phyloP scores from a whole-genome alignment of 345 rosid species.

The Heritiera fomes region DNA sequence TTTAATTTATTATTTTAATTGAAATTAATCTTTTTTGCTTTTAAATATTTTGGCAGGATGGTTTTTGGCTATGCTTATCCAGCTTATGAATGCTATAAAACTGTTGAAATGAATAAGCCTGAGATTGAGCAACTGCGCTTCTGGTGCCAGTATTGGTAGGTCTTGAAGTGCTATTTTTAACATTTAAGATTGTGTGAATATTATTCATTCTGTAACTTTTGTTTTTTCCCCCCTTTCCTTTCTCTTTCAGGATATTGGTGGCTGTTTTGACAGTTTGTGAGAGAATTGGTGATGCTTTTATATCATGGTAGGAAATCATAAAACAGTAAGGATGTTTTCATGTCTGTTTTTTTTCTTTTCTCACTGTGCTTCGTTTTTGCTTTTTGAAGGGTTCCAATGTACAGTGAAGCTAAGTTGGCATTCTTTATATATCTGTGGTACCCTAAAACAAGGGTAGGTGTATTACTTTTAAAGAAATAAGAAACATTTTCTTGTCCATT shows the following conservation, averaged over 20 bases:
- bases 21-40: not conserved
- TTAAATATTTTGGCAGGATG: conserved; percentile 44
- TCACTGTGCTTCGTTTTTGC: conserved; percentile 15
- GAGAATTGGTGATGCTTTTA: conserved; percentile 66
- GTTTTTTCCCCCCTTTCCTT: not conserved
- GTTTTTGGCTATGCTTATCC: conserved; percentile 76
- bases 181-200: not conserved
- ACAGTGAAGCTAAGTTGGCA: conserved; percentile 78
- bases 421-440: conserved; percentile 76
- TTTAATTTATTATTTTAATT: not conserved
- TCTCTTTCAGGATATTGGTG: conserved; percentile 65
- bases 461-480: not conserved
- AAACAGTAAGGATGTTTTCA: not conserved
- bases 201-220: not conserved
- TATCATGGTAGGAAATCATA: conserved; percentile 56
- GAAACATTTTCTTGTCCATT: not conserved
- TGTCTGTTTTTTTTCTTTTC: not conserved
- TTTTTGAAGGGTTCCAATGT: conserved; percentile 73
- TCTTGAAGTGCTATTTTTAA: not conserved
- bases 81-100: conserved; percentile 75
- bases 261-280: conserved; percentile 66
- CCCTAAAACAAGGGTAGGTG: conserved; percentile 67
- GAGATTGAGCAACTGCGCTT: conserved; percentile 59
- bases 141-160: conserved; percentile 89
- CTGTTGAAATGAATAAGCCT: conserved; percentile 54